Evolutionary conservation across 2,329 filamentous ascomycete genomes (phyloP), one percentile per base, ranked within the genome.

Genomic region (Knoxdaviesia capensis): DNA sequence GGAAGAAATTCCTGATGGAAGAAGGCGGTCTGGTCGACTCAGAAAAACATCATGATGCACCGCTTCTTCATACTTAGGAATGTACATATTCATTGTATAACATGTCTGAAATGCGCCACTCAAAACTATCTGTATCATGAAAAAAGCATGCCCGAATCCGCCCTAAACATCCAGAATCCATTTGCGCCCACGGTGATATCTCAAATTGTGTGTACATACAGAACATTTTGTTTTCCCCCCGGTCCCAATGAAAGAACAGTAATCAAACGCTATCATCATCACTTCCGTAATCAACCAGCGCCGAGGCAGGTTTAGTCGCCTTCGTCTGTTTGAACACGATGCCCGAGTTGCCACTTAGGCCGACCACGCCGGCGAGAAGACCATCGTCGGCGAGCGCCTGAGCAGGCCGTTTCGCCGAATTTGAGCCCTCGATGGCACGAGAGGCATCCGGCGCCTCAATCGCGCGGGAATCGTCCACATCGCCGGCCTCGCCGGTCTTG

Each of bases 1-100:
- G 50, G 39, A 36, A 42, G 47, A 35, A 35, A 35, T 9, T 10
- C 6, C 7, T 6, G 6, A 5, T 40, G 39, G 39, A 40, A 6
- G 39, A 11, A 6, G 39, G 2, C 39, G 39, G 5, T 40, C 39
- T 31, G 30, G 30, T 10, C 39, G 39, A n/a, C 30, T 40, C 39
- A 11, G 30, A 35, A 35, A 35, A 9, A 11, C 3, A 20, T 20
- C 20, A 20, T 20, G 20, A 20, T 20, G 20, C 20, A 20, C 20
- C 3, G 20, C 20, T 20, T 20, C 20, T 20, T 20, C 20, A 20
- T 20, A 20, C 20, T 20, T 20, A 20, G 20, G 20, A 20, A 20
- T 20, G 20, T 20, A 2, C 20, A 20, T 3, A 20, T 20, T 20
- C 20, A 20, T 20, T 20, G 20, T 20, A 20, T 20, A 20, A 20